Evolutionary conservation across 2,329 filamentous ascomycete genomes (phyloP).

Genomic region (Neopestalotiopsis sp.): DNA sequence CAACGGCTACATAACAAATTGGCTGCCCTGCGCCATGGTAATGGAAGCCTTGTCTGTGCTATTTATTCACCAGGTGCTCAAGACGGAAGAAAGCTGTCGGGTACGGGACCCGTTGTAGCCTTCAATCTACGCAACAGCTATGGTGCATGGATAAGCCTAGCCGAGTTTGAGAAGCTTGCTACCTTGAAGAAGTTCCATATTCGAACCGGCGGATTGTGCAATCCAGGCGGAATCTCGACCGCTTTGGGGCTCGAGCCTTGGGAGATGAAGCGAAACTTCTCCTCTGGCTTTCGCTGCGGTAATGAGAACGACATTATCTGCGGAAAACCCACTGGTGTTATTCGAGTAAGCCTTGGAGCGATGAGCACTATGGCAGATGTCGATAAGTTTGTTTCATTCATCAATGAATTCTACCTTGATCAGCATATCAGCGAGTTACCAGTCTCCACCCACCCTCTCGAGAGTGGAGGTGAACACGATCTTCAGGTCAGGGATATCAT

Average conservation of each 20-base stretch:
- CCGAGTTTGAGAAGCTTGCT: conserved; percentile 87
- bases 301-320: conserved; percentile 80
- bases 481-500: conserved; percentile 68
- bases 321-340: conserved; percentile 86
- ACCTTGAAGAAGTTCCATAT: conserved; percentile 80
- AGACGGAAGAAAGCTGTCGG: conserved; percentile 37
- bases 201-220: conserved; percentile 88
- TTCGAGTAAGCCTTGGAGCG: conserved; percentile 85
- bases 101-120: conserved; percentile 76
- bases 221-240: conserved; percentile 82
- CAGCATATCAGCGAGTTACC: not conserved
- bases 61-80: conserved; percentile 59
- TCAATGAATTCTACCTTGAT: conserved; percentile 69
- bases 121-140: conserved; percentile 78
- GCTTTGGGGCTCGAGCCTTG: conserved; percentile 75
- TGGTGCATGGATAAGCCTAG: conserved; percentile 78
- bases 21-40: conserved; percentile 67
- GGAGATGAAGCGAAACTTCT: conserved; percentile 87
- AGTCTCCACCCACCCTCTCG: not conserved
- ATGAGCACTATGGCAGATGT: conserved; percentile 86
- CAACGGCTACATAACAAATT: conserved; percentile 64
- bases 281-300: conserved; percentile 83
- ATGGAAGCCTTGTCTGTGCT: conserved; percentile 67
- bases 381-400: conserved; percentile 70
- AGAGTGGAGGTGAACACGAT: conserved; percentile 16